These are phyloP conservation scores for Ganoderma boninense DNA, from an alignment of 1,284 basidiomycete species.

Conservation along the genomic window DNA sequence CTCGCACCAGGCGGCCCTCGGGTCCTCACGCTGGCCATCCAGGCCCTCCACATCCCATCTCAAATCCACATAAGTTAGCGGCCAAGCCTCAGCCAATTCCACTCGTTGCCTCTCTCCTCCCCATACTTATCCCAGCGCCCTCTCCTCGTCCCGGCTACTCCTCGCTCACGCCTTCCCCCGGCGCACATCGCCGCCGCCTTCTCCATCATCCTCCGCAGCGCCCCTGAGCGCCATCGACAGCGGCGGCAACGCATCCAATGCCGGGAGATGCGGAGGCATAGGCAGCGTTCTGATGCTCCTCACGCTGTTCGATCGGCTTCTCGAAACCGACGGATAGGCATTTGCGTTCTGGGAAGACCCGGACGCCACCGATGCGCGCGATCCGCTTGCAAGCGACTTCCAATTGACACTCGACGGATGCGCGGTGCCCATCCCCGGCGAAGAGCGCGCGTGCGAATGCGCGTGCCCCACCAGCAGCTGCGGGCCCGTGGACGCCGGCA, in stretches of 20 bases:
- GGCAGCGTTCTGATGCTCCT: constrained; percentile 29
- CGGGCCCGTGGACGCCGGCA: constrained; percentile 11
- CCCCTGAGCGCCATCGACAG: constrained; percentile 24
- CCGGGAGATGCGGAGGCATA: constrained; percentile 32
- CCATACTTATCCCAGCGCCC: background rate
- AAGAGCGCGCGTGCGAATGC: constrained; percentile 8
- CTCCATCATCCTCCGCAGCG: constrained; percentile 19
- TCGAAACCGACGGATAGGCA: constrained; percentile 3
- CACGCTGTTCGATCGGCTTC: constrained; percentile 36
- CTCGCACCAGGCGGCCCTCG: background rate
- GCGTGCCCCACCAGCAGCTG: constrained; percentile 16
- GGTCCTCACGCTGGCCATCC: background rate
- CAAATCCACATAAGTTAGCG: constrained; percentile 4
- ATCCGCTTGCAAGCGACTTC: constrained; percentile 24
- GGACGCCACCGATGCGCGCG: constrained; percentile 10
- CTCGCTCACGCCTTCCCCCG: constrained; percentile 9
- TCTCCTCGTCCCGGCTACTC: background rate
- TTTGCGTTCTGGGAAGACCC: constrained; percentile 7
- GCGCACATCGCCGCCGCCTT: background rate
- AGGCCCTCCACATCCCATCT: background rate
- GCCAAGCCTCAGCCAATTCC: background rate
- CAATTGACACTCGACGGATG: constrained; percentile 18
- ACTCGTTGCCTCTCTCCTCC: background rate
- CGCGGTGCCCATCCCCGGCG: constrained; percentile 7
- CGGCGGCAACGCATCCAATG: constrained; percentile 35